These are phyloP conservation scores for Luzula sylvatica DNA, from an alignment of 176 grass and related monocot species.

Conservation along the genomic window DNA sequence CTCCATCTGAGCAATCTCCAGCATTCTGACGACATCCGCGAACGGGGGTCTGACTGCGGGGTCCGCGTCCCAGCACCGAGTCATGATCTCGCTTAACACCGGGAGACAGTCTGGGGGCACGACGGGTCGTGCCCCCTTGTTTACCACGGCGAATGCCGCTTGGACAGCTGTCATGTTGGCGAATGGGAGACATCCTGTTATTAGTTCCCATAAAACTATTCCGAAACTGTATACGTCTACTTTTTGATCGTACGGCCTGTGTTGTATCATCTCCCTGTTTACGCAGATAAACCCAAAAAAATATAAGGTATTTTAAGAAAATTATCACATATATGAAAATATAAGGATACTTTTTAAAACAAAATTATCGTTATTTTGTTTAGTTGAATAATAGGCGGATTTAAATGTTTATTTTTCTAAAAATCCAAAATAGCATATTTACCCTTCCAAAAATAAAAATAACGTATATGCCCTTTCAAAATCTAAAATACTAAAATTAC, in stretches of 20 bases:
- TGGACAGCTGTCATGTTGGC: slow-evolving; percentile 91
- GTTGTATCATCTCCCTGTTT: slow-evolving; percentile 99
- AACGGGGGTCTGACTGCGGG: slow-evolving; percentile 77
- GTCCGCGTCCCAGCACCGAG: slow-evolving; percentile 86
- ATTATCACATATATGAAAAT: too few relatives aligned
- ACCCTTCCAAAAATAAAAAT: too few relatives aligned
- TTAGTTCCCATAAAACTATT: slow-evolving; percentile 94
- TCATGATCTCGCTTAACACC: slow-evolving; percentile 74
- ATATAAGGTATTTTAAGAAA: too few relatives aligned
- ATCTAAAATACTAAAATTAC: too few relatives aligned
- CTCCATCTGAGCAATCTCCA: slow-evolving; percentile 74
- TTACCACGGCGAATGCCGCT: slow-evolving; percentile 95
- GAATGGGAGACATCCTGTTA: slow-evolving; percentile 92
- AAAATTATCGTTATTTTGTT: too few relatives aligned
- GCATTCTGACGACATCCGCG: slow-evolving; percentile 79
- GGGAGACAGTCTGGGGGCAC: slow-evolving; percentile 79
- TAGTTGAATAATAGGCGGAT: too few relatives aligned
- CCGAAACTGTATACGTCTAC: slow-evolving; percentile 98
- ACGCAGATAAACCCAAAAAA: too few relatives aligned
- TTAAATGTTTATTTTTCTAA: too few relatives aligned
- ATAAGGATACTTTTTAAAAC: too few relatives aligned
- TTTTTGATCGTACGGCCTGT: slow-evolving; percentile 92
- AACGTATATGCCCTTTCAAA: too few relatives aligned
- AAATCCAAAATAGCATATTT: too few relatives aligned
- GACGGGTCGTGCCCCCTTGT: slow-evolving; percentile 58